phyloP scores from a whole-genome alignment of 2,329 filamentous ascomycete genomes.

The Canariomyces notabilis region DNA sequence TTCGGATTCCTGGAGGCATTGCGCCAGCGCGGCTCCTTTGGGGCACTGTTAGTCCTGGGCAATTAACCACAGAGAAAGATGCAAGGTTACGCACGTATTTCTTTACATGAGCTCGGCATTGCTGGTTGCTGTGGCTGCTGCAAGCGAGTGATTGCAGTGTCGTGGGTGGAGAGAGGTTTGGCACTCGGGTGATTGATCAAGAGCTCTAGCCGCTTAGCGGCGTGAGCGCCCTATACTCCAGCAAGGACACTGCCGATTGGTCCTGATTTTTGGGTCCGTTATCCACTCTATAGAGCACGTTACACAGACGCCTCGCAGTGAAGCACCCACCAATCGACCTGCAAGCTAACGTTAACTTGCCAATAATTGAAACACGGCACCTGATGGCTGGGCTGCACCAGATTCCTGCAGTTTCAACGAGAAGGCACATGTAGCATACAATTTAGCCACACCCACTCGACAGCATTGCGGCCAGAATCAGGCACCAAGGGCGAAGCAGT shows the following conservation, averaged over 20 bases:
- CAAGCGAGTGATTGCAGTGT: not conserved
- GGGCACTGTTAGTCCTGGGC: conserved; percentile 9
- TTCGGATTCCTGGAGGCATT: conserved; percentile 93
- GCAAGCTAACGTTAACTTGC: no score
- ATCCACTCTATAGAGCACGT: not conserved
- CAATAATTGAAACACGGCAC: no score
- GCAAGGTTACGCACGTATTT: conserved; percentile 66
- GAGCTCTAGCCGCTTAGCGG: not conserved
- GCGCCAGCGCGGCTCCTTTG: conserved; percentile 80
- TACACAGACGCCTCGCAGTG: not conserved
- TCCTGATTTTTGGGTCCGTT: not conserved
- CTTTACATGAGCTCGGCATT: conserved; percentile 93
- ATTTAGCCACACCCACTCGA: no score
- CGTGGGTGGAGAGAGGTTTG: not conserved
- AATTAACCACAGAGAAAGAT: conserved; percentile 2
- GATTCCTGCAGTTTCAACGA: no score
- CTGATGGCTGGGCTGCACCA: no score
- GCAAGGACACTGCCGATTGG: not conserved
- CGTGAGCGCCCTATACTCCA: not conserved
- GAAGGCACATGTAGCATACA: no score
- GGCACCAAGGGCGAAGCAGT: not conserved
- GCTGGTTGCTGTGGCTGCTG: conserved; percentile 8
- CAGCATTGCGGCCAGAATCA: no score
- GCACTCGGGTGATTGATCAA: not conserved
- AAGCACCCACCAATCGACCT: no score